Percentiles rank a stretch among this genome's conserved stretches.
Conservation (phyloP, 495 filamentous ascomycete genomes). For the Podospora fimiseda region DNA sequence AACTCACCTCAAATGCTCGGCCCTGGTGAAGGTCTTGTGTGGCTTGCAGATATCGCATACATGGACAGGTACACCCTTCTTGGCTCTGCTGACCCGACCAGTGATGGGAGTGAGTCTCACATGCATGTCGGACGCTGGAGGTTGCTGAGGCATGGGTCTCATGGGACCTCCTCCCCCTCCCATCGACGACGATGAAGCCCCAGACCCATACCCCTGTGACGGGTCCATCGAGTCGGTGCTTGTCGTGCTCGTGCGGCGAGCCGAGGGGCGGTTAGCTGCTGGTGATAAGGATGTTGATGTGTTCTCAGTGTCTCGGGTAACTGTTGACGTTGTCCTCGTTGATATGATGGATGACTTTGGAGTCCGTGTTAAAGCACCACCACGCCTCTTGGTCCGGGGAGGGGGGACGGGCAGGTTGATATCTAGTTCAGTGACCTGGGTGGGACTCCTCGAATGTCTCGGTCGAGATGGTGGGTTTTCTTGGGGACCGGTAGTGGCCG, state of each 20-base stretch:
- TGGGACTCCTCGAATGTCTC: conserved; percentile 24
- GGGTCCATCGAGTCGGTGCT: conserved; percentile 44
- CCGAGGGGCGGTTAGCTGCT: conserved; percentile 17
- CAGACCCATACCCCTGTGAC: conserved; percentile 28
- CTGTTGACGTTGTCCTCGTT: not conserved
- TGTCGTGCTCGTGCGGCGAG: conserved; percentile 36
- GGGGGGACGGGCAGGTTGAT: conserved; percentile 25
- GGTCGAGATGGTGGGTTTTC: conserved; percentile 17
- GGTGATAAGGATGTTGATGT: conserved; percentile 7
- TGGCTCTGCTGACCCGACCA: conserved; percentile 70
- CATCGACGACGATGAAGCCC: conserved; percentile 28
- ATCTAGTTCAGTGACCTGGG: conserved; percentile 19
- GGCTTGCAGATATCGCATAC: conserved; percentile 60
- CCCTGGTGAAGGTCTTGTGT: conserved; percentile 73
- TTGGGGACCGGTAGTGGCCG: conserved; percentile 21
- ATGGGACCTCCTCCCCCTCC: conserved; percentile 19
- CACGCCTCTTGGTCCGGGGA: conserved; percentile 20
- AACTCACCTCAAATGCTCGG: conserved; percentile 72
- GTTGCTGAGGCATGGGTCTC: conserved; percentile 34
- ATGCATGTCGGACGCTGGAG: conserved; percentile 30
- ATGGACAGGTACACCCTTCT: conserved; percentile 77
- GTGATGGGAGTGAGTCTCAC: conserved; percentile 63
- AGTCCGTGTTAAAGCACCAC: conserved; percentile 14
- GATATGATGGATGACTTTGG: conserved; percentile 10
- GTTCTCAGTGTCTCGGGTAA: not conserved